Percentiles rank a stretch among this genome's conserved stretches.
These are phyloP conservation scores for Gloeopeniophorella convolvens DNA, from an alignment of 768 basidiomycete genomes.

Conservation along the genomic window DNA sequence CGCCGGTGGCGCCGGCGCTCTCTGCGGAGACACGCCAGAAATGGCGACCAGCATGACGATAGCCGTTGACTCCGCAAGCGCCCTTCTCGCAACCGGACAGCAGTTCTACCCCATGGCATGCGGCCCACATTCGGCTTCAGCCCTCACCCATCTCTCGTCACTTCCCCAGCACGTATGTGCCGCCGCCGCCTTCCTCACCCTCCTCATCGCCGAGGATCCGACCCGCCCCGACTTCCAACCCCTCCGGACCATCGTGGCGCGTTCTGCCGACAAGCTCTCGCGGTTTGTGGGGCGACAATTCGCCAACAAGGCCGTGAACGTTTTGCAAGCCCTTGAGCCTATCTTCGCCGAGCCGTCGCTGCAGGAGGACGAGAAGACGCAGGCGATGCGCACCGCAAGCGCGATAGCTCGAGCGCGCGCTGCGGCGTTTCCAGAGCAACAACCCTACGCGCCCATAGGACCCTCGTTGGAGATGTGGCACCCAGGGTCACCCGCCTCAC, in stretches of 20 bases:
- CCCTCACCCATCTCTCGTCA: constrained; percentile 81
- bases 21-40: constrained; percentile 19
- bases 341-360: constrained; percentile 64
- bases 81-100: constrained; percentile 69
- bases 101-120: constrained; percentile 74
- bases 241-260: constrained; percentile 70
- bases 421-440: constrained; percentile 42
- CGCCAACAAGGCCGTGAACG: constrained; percentile 69
- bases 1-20: constrained; percentile 33
- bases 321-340: constrained; percentile 64
- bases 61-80: constrained; percentile 70
- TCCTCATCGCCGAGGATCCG: constrained; percentile 75
- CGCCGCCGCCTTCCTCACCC: constrained; percentile 89
- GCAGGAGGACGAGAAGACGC: constrained; percentile 38
- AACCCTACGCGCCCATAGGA: constrained; percentile 40
- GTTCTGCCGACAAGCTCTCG: constrained; percentile 59
- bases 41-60: constrained; percentile 50
- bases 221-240: constrained; percentile 73
- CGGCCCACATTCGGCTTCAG: constrained; percentile 57
- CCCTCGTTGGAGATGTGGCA: constrained; percentile 12
- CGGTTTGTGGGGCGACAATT: constrained; percentile 57
- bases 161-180: constrained; percentile 80
- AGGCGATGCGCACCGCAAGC: constrained; percentile 59
- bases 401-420: constrained; percentile 72
- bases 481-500: constrained; percentile 8